phyloP scores from a whole-genome alignment of 768 basidiomycete species.

The Boletus reticulatus region DNA sequence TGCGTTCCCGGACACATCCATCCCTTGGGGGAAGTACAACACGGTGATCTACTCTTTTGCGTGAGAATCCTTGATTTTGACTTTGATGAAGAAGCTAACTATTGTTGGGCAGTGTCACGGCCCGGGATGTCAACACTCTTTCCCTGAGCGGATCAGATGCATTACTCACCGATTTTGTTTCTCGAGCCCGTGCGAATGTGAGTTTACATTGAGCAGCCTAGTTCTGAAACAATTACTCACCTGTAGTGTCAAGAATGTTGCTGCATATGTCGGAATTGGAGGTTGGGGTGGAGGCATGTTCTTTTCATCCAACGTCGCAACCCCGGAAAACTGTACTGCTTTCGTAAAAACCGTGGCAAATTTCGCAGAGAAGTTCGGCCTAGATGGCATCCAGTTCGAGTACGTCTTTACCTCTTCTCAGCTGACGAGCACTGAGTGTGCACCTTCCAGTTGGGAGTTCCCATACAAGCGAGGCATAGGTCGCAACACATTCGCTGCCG shows the following conservation, averaged over 20 bases:
- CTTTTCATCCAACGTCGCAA: constrained; percentile 63
- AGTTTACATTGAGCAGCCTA: constrained; percentile 2
- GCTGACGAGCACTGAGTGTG: background rate
- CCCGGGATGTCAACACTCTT: constrained; percentile 29
- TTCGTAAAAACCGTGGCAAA: constrained; percentile 57
- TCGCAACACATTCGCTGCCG: constrained; percentile 55
- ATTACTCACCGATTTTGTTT: constrained; percentile 51
- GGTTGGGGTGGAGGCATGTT: constrained; percentile 69
- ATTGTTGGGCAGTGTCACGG: constrained; percentile 30
- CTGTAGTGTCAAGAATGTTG: constrained; percentile 45
- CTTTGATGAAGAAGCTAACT: background rate
- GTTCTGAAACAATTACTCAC: background rate
- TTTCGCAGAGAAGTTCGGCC: constrained; percentile 45
- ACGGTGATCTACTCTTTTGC: constrained; percentile 68
- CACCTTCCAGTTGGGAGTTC: constrained; percentile 80
- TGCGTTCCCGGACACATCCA: constrained; percentile 48
- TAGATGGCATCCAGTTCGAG: constrained; percentile 53
- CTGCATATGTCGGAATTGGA: constrained; percentile 59
- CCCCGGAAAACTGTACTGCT: constrained; percentile 51
- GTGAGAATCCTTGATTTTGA: constrained; percentile 27
- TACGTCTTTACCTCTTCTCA: constrained; percentile 3
- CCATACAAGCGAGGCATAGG: constrained; percentile 64
- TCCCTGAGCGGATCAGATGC: constrained; percentile 43
- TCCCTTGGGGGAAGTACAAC: constrained; percentile 74
- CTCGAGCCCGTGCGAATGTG: constrained; percentile 37